Conservation (phyloP, 345 rosid species). For the Citrus inodora region DNA sequence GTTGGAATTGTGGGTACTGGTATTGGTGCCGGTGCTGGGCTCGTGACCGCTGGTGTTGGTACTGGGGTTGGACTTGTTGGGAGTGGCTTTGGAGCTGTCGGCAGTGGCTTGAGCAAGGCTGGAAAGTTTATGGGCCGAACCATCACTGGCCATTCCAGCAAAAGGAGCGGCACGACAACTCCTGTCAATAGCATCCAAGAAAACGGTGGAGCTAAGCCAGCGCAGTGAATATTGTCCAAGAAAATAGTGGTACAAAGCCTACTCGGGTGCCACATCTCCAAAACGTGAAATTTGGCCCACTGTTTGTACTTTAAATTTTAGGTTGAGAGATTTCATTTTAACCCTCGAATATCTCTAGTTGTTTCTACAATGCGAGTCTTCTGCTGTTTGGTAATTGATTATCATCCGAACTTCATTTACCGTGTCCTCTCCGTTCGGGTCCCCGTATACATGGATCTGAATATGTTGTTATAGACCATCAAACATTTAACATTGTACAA, state of each 20-base stretch:
- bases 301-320: not conserved
- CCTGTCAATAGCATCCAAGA: slow-evolving; percentile 65
- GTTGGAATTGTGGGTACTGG: slow-evolving; percentile 85
- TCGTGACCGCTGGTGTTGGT: slow-evolving; percentile 46
- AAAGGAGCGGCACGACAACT: slow-evolving; percentile 70
- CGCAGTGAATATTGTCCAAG: slow-evolving; percentile 36
- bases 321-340: slow-evolving; percentile 2
- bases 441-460: not conserved
- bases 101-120: slow-evolving; percentile 54
- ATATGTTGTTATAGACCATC: not conserved
- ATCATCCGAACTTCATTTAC: not conserved
- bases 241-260: slow-evolving; percentile 49
- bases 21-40: slow-evolving; percentile 66
- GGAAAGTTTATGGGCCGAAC: slow-evolving; percentile 63
- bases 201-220: slow-evolving; percentile 57
- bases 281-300: not conserved
- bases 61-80: slow-evolving; percentile 45
- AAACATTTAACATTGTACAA: too few species aligned
- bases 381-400: not conserved
- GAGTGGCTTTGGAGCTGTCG: slow-evolving; percentile 50
- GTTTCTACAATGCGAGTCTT: not conserved
- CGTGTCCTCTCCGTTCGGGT: not conserved
- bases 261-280: slow-evolving; percentile 11
- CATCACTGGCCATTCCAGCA: slow-evolving; percentile 60
- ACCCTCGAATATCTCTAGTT: not conserved